Conservation (phyloP, 805 yeast species). For the Saccharomycopsis malanga region DNA sequence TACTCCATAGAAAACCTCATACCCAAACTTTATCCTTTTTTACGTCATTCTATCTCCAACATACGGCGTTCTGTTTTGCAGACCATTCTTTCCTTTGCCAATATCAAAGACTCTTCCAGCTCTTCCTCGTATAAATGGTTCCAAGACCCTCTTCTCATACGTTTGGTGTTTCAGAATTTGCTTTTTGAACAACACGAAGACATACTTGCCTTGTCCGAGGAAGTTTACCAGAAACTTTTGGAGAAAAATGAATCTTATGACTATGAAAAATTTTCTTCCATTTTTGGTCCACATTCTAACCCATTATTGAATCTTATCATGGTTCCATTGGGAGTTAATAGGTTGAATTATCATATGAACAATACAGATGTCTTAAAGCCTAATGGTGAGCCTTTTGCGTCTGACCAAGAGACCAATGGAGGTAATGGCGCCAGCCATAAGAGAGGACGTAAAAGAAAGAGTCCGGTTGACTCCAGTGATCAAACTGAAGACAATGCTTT, state of each 20-base stretch:
- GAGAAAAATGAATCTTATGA: slow-evolving; percentile 34
- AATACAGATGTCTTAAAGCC: slow-evolving; percentile 69
- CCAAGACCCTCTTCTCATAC: slow-evolving; percentile 66
- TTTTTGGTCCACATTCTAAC: slow-evolving; percentile 49
- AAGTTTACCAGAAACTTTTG: slow-evolving; percentile 54
- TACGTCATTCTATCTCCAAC: slow-evolving; percentile 87
- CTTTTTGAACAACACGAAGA: slow-evolving; percentile 81
- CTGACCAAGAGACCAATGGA: slow-evolving; percentile 22
- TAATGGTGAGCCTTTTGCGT: slow-evolving; percentile 44
- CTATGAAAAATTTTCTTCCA: slow-evolving; percentile 28
- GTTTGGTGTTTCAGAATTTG: slow-evolving; percentile 80
- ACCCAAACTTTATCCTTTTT: slow-evolving; percentile 88
- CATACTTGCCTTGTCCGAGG: slow-evolving; percentile 55
- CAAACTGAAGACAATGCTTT: neutral
- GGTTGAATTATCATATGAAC: slow-evolving; percentile 83
- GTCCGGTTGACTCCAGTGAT: slow-evolving; percentile 22
- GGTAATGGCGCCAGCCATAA: slow-evolving; percentile 21
- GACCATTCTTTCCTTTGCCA: slow-evolving; percentile 69
- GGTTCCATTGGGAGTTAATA: slow-evolving; percentile 93
- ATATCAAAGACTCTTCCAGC: slow-evolving; percentile 43
- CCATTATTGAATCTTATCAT: slow-evolving; percentile 62
- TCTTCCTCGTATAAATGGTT: slow-evolving; percentile 48
- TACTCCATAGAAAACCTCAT: slow-evolving; percentile 66
- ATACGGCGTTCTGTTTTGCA: slow-evolving; percentile 85
- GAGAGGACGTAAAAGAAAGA: slow-evolving; percentile 45